A percentile compares a stretch with the other conserved stretches of the same genome.
These are phyloP conservation scores for Vicia faba DNA, from an alignment of 306 rosid species.

Conservation along the genomic window DNA sequence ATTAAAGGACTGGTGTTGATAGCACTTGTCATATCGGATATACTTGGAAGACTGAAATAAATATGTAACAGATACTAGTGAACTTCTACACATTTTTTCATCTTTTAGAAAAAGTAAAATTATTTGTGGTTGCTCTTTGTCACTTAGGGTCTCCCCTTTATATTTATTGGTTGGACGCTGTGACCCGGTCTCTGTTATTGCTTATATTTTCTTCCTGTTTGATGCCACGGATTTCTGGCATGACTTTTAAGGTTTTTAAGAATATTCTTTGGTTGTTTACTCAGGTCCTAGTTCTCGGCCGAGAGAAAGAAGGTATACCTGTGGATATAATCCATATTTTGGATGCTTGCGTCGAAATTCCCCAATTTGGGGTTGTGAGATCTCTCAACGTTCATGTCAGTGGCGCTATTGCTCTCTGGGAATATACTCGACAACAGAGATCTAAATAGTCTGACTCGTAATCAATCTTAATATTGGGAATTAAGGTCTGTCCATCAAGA, in stretches of 20 bases:
- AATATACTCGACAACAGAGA: conserved; percentile 91
- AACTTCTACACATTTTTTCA: not conserved
- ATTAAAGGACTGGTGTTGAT: not conserved
- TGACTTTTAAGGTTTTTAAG: not conserved
- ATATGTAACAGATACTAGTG: not conserved
- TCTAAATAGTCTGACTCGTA: conserved; percentile 45
- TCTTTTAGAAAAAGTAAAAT: not conserved
- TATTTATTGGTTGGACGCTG: not conserved
- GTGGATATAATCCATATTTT: conserved; percentile 87
- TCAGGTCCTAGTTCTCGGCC: conserved; percentile 91
- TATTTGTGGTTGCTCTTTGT: not conserved
- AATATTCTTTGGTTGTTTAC: conserved; percentile 35
- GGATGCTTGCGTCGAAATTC: conserved; percentile 91
- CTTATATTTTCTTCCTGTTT: conserved; percentile 3
- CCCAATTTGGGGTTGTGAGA: conserved; percentile 91
- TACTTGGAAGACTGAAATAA: not conserved
- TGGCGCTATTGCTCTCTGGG: conserved; percentile 97
- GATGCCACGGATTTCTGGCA: conserved; percentile 5
- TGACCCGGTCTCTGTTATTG: conserved; percentile 7
- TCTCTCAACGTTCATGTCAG: conserved; percentile 98
- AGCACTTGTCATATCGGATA: not conserved
- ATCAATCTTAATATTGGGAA: conserved; percentile 18
- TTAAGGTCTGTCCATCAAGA: not conserved
- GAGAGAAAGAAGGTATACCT: conserved; percentile 95
- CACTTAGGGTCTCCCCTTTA: not conserved